These are phyloP conservation scores for Pichia sp. DNA, from an alignment of 1,139 yeast genomes.

Conservation along the genomic window DNA sequence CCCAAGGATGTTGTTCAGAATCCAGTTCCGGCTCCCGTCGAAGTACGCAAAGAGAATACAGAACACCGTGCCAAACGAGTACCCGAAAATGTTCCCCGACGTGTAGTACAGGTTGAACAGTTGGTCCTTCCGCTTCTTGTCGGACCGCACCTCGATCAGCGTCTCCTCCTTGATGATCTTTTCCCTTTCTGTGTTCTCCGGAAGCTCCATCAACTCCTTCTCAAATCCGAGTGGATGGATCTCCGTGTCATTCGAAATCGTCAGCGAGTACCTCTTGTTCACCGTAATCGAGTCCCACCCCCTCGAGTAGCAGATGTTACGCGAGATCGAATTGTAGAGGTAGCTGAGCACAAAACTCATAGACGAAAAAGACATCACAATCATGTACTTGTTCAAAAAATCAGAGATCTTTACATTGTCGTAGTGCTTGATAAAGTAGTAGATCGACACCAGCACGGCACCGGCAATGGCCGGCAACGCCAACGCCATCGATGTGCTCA, in stretches of 20 bases:
- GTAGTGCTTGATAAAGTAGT: constrained; percentile 34
- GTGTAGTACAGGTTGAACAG: constrained; percentile 36
- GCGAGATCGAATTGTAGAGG: constrained; percentile 25
- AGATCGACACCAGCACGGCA: neutral
- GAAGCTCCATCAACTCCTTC: constrained; percentile 20
- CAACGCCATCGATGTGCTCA: constrained; percentile 34
- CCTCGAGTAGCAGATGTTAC: constrained; percentile 28
- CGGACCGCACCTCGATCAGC: constrained; percentile 21
- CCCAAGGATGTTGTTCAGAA: constrained; percentile 38
- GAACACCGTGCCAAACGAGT: constrained; percentile 31
- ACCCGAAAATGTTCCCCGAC: constrained; percentile 33
- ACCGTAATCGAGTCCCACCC: constrained; percentile 24
- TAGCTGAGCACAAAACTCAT: constrained; percentile 28
- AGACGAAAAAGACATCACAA: constrained; percentile 33
- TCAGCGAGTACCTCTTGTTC: constrained; percentile 32
- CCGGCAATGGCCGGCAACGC: constrained; percentile 42
- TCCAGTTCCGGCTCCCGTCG: constrained; percentile 35
- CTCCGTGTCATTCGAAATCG: constrained; percentile 34
- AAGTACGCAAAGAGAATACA: constrained; percentile 29
- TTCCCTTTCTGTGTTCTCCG: constrained; percentile 28
- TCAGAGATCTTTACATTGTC: constrained; percentile 32
- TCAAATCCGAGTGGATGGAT: constrained; percentile 34
- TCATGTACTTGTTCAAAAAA: constrained; percentile 35
- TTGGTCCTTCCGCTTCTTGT: constrained; percentile 33
- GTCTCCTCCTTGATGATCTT: constrained; percentile 26